Base-by-base conservation (phyloP, 164 flowering plant species). In the Vitis rupestris region DNA sequence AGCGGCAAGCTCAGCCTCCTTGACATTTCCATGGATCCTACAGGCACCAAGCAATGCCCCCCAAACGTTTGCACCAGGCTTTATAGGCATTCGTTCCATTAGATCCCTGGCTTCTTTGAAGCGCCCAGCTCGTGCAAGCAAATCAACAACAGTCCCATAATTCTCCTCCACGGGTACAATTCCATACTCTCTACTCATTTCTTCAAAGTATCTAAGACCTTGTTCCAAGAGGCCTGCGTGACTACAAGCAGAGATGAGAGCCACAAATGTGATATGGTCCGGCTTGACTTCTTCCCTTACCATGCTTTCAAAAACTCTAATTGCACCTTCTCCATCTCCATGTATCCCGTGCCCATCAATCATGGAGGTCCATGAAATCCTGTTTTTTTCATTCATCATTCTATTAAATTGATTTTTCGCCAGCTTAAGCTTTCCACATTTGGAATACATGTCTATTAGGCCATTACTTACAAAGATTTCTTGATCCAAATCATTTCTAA, bases 31-130 rank as follows among this genome's bases (percentile, higher is more conserved):
- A 37, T 37, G 68, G 49, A 81, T 64, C 14, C 83, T 72, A 37
- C 78, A 76, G 8, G 85, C 88, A 61, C 88, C 88, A 19, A 85
- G 82, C 65, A 85, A 64, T 15, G 88, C 80, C 0, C 83, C 88
- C 86, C 88, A 85, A 2, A 83, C 70, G 66, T 81, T 80, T 48
- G 78, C 72, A 71, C 82, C 85, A 12, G 88, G 80, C 47, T 55
- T 74, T 27, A 79, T 0, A 1, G 78, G 75, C 37, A 85, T 31
- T 31, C 63, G 10, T 19, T 63, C 69, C 3, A 81, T 69, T 59
- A 81, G 60, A 48, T 75, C 76, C 15, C 73, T 67, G 2, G 77
- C 80, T 72, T 81, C 82, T 13, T 78, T 62, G 67, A 81, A 71
- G 8, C 70, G 80, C 19, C 84, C 84, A 27, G 76, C 72, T 51